Base-by-base conservation (phyloP, 441 rosid species). In the Iberis amara region DNA sequence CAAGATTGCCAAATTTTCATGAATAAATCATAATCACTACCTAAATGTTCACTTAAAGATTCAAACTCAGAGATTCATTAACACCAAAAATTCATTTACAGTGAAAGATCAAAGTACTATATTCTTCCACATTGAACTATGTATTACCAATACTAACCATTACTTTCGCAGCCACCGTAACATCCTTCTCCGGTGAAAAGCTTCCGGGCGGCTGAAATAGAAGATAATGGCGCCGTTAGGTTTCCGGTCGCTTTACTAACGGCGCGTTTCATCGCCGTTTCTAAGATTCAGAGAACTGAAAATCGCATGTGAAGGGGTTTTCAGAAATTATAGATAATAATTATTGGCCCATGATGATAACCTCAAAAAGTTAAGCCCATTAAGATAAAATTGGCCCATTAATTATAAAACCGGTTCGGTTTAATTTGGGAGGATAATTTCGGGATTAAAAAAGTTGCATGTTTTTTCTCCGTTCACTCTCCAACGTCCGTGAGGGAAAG, bases 401-500 rank as follows among this genome's bases (percentile, higher is more conserved):
- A 49, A 41, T 44, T 32, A 52, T 0, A 32, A 39, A 56, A 57
- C 62, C 62, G 54, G 46, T 2, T 11, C 53, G 54, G 62, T 57
- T 47, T 0, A 30, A n/a, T 1, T 1, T 3, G 1, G 9, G 55
- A 53, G 75, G 80, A 64, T 32, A 61, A 43, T 41, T 15, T 6
- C 5, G 73, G 69, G 52, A 67, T 23, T 8, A 21, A 3, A 52
- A n/a, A 45, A 56, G 35, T 63, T 23, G 21, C 47, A 64, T 65
- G 59, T 49, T 26, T 26, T 31, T 60, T 53, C 57, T 33, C 24
- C 39, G 40, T 59, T 65, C 10, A 59, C 45, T 45, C 39, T 52
- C 65, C 65, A 59, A 66, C 65, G 65, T 52, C 70, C 65, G 18
- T 24, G 65, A 7, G 54, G 60, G 46, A n/a, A 63, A 45, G 55